phyloP scores from a whole-genome alignment of 495 filamentous ascomycete species.

The Aspergillus heteromorphus region DNA sequence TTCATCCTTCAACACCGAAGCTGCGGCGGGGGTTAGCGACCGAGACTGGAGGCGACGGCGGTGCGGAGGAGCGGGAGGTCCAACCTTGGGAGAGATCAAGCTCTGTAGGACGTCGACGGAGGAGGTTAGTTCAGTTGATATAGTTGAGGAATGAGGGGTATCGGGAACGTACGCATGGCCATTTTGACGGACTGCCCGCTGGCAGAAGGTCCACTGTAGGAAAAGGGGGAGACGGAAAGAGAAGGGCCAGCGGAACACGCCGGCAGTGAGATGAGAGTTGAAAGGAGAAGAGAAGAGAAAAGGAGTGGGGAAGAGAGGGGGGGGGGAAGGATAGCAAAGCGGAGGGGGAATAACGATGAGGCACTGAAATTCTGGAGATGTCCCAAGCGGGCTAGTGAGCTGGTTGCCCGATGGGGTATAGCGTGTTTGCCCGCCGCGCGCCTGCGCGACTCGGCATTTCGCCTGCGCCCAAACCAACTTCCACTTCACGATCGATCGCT shows the following conservation, averaged over 20 bases:
- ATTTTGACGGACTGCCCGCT: constrained; percentile 45
- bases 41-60: not conserved
- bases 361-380: constrained; percentile 28
- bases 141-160: constrained; percentile 39
- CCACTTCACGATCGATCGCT: not conserved
- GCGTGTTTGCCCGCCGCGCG: constrained; percentile 19
- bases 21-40: constrained; percentile 41
- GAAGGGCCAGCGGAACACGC: constrained; percentile 2
- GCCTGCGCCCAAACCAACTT: not conserved
- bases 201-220: constrained; percentile 21
- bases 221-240: constrained; percentile 7
- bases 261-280: constrained; percentile 14
- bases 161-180: constrained; percentile 57
- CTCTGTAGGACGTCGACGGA: constrained; percentile 37
- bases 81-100: constrained; percentile 72
- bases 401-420: constrained; percentile 34
- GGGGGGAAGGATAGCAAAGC: too few species aligned
- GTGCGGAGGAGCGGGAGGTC: not conserved
- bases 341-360: not conserved
- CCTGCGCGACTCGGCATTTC: constrained; percentile 16
- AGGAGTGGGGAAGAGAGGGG: not conserved
- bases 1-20: constrained; percentile 83
- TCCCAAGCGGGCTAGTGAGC: constrained; percentile 25
- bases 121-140: constrained; percentile 24
- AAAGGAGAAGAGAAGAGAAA: constrained; percentile 6